Base-by-base conservation (phyloP, 192 early-diverging fungal genomes). In the Gigaspora rosea region DNA sequence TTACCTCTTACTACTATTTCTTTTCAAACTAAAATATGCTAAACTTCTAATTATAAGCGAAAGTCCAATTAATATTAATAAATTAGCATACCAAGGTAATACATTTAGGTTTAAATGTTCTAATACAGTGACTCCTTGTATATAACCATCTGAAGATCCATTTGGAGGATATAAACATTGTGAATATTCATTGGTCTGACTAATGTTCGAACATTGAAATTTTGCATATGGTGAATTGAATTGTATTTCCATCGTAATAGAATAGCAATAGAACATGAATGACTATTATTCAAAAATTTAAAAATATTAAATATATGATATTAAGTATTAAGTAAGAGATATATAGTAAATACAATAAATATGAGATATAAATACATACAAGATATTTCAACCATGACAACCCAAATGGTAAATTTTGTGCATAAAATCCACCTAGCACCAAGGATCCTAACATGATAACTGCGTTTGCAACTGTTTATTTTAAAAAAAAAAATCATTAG, bases 351-450 rank as follows among this genome's bases (percentile, higher is more conserved):
- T 27, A 27, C 27, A 27, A 27, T 27, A 27, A 27, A 27, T 27
- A 27, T 1, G 27, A 27, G 27, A 27, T 41, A 41, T 41, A 41
- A 41, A 41, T 41, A 41, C 41, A 41, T 66, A 66, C 64, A 46
- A 74, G 16, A 46, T 74, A 74, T 57, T 47, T 51, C 51, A 51
- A 9, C 72, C 72, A 74, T 36, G 1, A 0, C 18, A 74, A 61
- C 0, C 41, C n/a, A 22, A 1, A 0, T 15, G 72, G 72, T 51
- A 74, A 46, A 62, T 59, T n/a, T 36, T 11, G 57, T 22, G 47
- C 18, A 47, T 74, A 74, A 61, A 74, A 74, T 48, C 72, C 72
- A 51, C 47, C 72, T 51, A 74, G 62, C 10, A 74, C 47, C 72
- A 73, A 59, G 9, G 72, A 20, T 48, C 18, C 9, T 20, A 73